phyloP scores from a whole-genome alignment of 768 basidiomycete genomes.

The Daedaleopsis nitida region DNA sequence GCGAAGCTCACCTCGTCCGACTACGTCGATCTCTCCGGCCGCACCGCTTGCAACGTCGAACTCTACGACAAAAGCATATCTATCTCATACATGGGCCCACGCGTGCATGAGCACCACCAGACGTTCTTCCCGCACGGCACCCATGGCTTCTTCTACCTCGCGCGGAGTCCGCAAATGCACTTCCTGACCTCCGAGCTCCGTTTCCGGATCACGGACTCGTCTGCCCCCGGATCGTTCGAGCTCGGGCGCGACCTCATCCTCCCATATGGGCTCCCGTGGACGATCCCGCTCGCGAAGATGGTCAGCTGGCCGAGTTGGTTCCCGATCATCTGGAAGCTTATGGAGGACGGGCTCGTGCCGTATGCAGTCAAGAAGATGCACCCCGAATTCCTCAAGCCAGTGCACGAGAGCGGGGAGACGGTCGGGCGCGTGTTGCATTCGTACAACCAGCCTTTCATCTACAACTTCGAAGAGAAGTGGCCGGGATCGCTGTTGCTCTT shows the following conservation, averaged over 20 bases:
- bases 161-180: not conserved
- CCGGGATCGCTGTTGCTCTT: not conserved
- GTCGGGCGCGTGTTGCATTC: not conserved
- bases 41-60: not conserved
- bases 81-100: not conserved
- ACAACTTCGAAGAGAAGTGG: not conserved
- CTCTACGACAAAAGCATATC: not conserved
- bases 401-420: not conserved
- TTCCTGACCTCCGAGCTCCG: not conserved
- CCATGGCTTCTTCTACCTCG: constrained; percentile 10
- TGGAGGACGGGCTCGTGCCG: not conserved
- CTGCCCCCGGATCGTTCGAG: not conserved
- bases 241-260: constrained; percentile 3
- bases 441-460: not conserved
- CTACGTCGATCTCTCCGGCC: constrained; percentile 4
- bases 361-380: not conserved
- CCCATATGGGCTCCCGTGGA: constrained; percentile 1
- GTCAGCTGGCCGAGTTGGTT: not conserved
- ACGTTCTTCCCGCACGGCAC: not conserved
- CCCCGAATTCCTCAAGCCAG: not conserved
- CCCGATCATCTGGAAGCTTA: not conserved
- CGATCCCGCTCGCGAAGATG: not conserved
- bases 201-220: not conserved
- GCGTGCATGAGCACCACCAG: not conserved
- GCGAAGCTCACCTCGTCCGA: not conserved